Evolutionary conservation across 1,284 basidiomycete genomes (phyloP).

Genomic region (Cutaneotrichosporon sp.): DNA sequence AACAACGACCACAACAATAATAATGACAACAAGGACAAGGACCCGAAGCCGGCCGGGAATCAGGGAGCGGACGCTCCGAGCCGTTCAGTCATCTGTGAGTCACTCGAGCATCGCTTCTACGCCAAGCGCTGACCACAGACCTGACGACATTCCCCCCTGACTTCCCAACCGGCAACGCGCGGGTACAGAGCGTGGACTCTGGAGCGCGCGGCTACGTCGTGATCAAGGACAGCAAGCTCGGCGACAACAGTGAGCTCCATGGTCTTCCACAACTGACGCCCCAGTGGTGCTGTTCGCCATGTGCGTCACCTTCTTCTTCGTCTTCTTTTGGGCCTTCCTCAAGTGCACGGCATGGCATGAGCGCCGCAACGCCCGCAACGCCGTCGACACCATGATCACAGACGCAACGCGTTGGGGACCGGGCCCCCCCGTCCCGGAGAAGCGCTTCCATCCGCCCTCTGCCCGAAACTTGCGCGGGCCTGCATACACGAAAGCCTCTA

Average conservation of each 20-base stretch:
- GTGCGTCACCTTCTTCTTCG: slow-evolving; percentile 10
- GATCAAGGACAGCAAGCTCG: slow-evolving; percentile 18
- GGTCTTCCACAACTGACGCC: too few relatives aligned
- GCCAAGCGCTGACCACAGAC: slow-evolving; percentile 14
- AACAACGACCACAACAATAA: background rate
- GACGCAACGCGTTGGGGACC: slow-evolving; percentile 1
- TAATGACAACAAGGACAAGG: background rate
- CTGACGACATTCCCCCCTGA: slow-evolving; percentile 27
- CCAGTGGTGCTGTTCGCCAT: slow-evolving; percentile 26
- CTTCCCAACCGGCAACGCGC: slow-evolving; percentile 21
- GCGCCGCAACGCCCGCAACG: background rate
- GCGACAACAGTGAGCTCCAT: slow-evolving; percentile 30
- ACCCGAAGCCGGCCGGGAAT: background rate
- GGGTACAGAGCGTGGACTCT: background rate
- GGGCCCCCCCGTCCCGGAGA: background rate
- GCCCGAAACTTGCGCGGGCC: background rate
- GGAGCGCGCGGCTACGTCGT: slow-evolving; percentile 27
- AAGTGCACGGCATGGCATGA: background rate
- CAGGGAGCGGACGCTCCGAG: too few relatives aligned
- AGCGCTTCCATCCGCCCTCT: background rate
- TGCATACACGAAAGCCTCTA: too few relatives aligned
- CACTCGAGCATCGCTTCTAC: background rate
- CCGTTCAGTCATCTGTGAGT: slow-evolving; percentile 1
- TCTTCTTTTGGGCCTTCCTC: slow-evolving; percentile 13
- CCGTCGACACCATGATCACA: slow-evolving; percentile 7